Evolutionary conservation across 129 eudicot species (phyloP).

Genomic region (Ambrosia artemisiifolia): DNA sequence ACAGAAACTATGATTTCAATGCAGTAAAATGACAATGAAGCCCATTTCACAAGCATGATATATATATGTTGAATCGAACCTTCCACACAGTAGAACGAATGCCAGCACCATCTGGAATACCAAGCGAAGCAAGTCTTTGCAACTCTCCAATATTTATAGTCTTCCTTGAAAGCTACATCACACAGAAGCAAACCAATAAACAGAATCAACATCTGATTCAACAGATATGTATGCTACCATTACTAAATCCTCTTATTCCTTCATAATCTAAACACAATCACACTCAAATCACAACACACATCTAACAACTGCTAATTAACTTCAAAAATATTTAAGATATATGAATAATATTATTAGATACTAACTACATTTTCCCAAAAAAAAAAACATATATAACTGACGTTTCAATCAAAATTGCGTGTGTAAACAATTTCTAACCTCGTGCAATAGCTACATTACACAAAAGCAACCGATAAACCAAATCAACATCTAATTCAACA

Average conservation of each 20-base stretch:
- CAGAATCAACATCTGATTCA: constrained; percentile 12
- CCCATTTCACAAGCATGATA: background rate
- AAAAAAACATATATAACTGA: too few species aligned
- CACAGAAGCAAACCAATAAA: background rate
- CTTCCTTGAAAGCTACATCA: constrained; percentile 71
- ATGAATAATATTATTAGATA: too few species aligned
- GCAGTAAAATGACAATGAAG: constrained; percentile 2
- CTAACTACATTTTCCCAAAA: too few species aligned
- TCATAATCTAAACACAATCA: too few species aligned
- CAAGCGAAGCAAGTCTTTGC: constrained; percentile 79
- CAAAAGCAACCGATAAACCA: background rate
- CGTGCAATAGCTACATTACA: constrained; percentile 60
- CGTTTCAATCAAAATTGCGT: too few species aligned
- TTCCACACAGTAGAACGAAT: constrained; percentile 91
- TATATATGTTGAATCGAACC: constrained; percentile 32
- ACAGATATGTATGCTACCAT: background rate
- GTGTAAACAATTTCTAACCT: constrained; percentile 43
- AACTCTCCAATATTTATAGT: constrained; percentile 70
- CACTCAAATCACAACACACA: too few species aligned
- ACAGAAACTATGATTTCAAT: background rate
- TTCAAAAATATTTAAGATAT: too few species aligned
- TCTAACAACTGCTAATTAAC: too few species aligned
- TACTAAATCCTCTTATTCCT: too few species aligned
- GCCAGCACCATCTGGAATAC: constrained; percentile 86
- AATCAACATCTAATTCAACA: constrained; percentile 14